Evolutionary conservation across 495 filamentous ascomycete species (phyloP), one percentile per base, ranked within the genome.

Genomic region (Opeltia flavorubescens): DNA sequence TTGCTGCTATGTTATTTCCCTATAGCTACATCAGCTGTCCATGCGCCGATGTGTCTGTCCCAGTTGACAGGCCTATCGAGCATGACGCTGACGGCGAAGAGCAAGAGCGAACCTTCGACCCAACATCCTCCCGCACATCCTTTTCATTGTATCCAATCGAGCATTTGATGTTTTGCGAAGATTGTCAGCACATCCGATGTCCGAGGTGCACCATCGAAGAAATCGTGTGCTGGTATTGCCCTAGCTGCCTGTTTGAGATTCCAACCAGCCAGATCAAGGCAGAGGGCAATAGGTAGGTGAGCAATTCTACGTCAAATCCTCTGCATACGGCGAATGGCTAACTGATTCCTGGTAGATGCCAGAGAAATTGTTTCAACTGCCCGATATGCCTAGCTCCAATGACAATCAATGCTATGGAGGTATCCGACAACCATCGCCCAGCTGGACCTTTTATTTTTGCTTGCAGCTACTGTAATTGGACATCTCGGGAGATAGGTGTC

Each of bases 161-260:
- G 55, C 84, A 91, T 56, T 76, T 98, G 6, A 72, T 94, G 9
- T 96, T 88, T 64, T 98, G 91, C 65, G 87, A 94, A 57, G 93
- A 95, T 60, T 98, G 91, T 60, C 86, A 91, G 52, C 80, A 94
- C 64, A 89, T 98, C 46, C 81, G 89, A 51, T 98, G 91, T 57
- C 85, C 87, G 5, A 73, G 87, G 60, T 98, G 91, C 58, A 85
- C 87, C 17, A 70, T 80, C 20, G 91, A 98, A 57, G 91, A 98
- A 64, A 84, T 94, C 34, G 78, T 93, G 41, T 86, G 82, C 49
- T 95, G 83, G 72, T 98, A 83, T 57, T 98, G 91, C 59, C 91
- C 91, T n/a, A 88, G 74, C 60, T 98, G 91, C 62, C 62, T 96
- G 47, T 95, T 96, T 55, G 91, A 98, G 64, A 87, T 91, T 28